Evolutionary conservation across 371 early-diverging fungal genomes (phyloP).

Genomic region (Mucor racemosus): DNA sequence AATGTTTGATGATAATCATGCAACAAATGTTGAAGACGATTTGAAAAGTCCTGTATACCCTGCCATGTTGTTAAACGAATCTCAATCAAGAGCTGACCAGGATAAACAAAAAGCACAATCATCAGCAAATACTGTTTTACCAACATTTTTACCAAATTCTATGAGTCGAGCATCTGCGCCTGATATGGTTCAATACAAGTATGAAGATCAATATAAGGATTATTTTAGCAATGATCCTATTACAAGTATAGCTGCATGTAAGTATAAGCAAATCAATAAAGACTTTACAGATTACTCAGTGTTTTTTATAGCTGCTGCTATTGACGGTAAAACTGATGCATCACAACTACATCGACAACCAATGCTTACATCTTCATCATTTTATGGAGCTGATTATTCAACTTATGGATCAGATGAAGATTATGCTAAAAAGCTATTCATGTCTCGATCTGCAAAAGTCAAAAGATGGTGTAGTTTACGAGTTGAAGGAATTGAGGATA

Average conservation of each 20-base stretch:
- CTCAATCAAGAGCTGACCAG: background rate
- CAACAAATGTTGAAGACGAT: background rate
- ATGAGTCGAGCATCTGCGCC: constrained; percentile 11
- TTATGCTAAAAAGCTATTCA: constrained; percentile 42
- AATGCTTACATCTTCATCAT: constrained; percentile 22
- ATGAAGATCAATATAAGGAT: background rate
- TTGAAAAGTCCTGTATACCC: constrained; percentile 34
- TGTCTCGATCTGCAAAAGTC: constrained; percentile 53
- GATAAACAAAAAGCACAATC: background rate
- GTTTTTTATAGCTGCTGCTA: constrained; percentile 2
- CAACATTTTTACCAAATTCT: background rate
- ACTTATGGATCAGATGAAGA: constrained; percentile 28
- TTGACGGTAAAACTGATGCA: constrained; percentile 3
- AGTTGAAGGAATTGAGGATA: constrained; percentile 8
- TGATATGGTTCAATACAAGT: constrained; percentile 13
- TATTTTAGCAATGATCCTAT: constrained; percentile 18
- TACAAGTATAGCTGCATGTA: constrained; percentile 5
- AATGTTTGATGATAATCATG: background rate
- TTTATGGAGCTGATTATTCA: constrained; percentile 6
- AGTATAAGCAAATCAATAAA: background rate
- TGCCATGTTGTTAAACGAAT: constrained; percentile 35
- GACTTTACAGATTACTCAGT: background rate
- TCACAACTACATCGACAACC: constrained; percentile 4
- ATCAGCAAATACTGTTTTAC: background rate
- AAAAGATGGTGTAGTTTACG: constrained; percentile 40